phyloP scores from a whole-genome alignment of 2,329 filamentous ascomycete genomes.

The Tolypocladium album region DNA sequence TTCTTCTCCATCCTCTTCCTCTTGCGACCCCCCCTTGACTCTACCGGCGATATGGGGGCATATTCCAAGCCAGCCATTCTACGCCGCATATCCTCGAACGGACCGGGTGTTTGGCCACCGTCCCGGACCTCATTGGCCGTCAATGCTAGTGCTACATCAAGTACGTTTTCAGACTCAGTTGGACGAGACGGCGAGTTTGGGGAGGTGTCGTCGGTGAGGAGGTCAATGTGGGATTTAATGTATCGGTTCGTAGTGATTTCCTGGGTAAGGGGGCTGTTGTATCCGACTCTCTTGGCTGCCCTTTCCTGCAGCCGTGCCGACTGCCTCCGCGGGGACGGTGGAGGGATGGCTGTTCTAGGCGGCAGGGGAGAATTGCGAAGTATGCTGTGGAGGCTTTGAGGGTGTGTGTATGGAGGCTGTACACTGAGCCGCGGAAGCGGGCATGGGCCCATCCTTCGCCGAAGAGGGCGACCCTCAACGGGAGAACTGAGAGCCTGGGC shows the following conservation, averaged over 20 bases:
- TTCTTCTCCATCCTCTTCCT: constrained; percentile 47
- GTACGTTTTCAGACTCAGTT: constrained; percentile 24
- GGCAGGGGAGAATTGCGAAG: constrained; percentile 56
- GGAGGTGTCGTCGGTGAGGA: constrained; percentile 46
- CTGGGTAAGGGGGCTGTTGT: constrained; percentile 51
- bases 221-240: constrained; percentile 51
- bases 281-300: constrained; percentile 45
- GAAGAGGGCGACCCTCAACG: constrained; percentile 7
- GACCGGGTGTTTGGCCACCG: constrained; percentile 51
- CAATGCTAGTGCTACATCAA: constrained; percentile 41
- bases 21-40: constrained; percentile 37
- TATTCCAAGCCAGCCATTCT: constrained; percentile 39
- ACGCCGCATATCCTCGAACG: constrained; percentile 52
- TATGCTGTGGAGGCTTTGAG: constrained; percentile 50
- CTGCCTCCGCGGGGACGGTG: constrained; percentile 41
- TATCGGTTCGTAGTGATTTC: constrained; percentile 55
- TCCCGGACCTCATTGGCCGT: constrained; percentile 44
- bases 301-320: constrained; percentile 44
- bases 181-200: constrained; percentile 29
- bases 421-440: not conserved
- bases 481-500: constrained; percentile 3
- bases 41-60: constrained; percentile 28
- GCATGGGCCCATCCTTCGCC: constrained; percentile 2
- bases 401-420: constrained; percentile 42
- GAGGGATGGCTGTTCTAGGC: constrained; percentile 36